A percentile compares a stretch with the other conserved stretches of the same genome.
Conservation (phyloP, 1,284 basidiomycete species). For the Ganoderma sinense region DNA sequence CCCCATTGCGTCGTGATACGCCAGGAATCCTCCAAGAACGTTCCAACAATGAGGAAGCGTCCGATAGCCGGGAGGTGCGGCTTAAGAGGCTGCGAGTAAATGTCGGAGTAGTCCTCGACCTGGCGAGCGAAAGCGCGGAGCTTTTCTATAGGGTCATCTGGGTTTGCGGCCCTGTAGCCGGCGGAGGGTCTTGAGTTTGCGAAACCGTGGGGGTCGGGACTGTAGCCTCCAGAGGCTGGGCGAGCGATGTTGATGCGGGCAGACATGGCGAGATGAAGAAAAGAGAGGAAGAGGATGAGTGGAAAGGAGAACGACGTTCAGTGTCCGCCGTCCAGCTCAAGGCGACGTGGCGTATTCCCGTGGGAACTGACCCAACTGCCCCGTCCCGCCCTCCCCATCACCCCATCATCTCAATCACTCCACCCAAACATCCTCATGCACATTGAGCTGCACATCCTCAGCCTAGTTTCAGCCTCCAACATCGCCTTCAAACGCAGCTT, state of each 20-base stretch:
- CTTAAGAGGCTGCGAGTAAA: slow-evolving; percentile 92
- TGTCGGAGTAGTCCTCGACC: slow-evolving; percentile 93
- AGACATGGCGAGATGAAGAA: slow-evolving; percentile 61
- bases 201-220: slow-evolving; percentile 76
- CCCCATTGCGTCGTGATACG: slow-evolving; percentile 94
- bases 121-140: slow-evolving; percentile 80
- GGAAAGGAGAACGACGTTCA: not conserved
- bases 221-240: slow-evolving; percentile 61
- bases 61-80: slow-evolving; percentile 96
- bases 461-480: slow-evolving; percentile 18
- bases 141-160: slow-evolving; percentile 87
- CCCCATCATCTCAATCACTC: slow-evolving; percentile 30
- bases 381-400: slow-evolving; percentile 27
- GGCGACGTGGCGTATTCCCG: slow-evolving; percentile 43
- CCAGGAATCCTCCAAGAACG: slow-evolving; percentile 96
- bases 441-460: not conserved
- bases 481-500: slow-evolving; percentile 10
- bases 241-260: slow-evolving; percentile 85
- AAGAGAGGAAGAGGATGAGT: slow-evolving; percentile 27
- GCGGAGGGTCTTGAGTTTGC: slow-evolving; percentile 70
- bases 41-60: slow-evolving; percentile 97
- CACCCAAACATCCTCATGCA: slow-evolving; percentile 19
- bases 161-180: slow-evolving; percentile 79
- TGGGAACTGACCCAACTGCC: slow-evolving; percentile 34
- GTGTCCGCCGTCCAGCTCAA: slow-evolving; percentile 21